phyloP scores from a whole-genome alignment of 164 flowering plant genomes.

The Vitis cinerea region DNA sequence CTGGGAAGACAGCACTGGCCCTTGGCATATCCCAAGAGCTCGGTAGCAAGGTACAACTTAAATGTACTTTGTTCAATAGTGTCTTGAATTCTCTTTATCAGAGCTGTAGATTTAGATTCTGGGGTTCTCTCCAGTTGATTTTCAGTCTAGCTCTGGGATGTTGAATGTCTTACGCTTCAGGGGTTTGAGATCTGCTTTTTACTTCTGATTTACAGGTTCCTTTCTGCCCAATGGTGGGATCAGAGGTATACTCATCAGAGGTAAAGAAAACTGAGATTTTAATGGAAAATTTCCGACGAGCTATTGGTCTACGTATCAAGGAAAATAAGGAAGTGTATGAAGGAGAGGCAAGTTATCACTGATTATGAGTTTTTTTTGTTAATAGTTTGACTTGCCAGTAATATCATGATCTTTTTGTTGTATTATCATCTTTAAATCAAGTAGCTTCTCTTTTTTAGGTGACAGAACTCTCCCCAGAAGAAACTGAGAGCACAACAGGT shows the following conservation, averaged over 20 bases:
- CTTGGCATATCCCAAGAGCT: slow-evolving; percentile 95
- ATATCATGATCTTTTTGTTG: neutral
- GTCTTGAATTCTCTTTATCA: neutral
- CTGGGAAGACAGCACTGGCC: slow-evolving; percentile 97
- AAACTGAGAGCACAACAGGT: slow-evolving; percentile 87
- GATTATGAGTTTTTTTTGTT: neutral
- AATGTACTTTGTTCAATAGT: neutral
- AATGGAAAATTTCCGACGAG: slow-evolving; percentile 96
- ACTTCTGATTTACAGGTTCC: slow-evolving; percentile 63
- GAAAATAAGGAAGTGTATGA: slow-evolving; percentile 98
- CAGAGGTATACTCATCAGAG: slow-evolving; percentile 97
- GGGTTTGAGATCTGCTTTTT: neutral
- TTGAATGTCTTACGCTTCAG: neutral
- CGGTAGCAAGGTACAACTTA: slow-evolving; percentile 79
- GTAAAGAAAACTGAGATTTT: slow-evolving; percentile 97
- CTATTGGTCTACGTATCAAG: slow-evolving; percentile 96
- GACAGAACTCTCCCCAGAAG: slow-evolving; percentile 98
- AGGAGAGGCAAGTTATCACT: slow-evolving; percentile 82
- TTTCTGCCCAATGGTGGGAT: slow-evolving; percentile 99
- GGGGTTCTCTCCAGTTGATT: neutral
- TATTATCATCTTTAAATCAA: neutral
- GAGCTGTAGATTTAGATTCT: neutral
- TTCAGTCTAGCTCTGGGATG: neutral
- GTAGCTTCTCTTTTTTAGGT: slow-evolving; percentile 45
- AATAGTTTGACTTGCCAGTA: neutral